These are phyloP conservation scores for Ilyonectria sp. DNA, from an alignment of 2,329 filamentous ascomycete genomes.

Conservation along the genomic window DNA sequence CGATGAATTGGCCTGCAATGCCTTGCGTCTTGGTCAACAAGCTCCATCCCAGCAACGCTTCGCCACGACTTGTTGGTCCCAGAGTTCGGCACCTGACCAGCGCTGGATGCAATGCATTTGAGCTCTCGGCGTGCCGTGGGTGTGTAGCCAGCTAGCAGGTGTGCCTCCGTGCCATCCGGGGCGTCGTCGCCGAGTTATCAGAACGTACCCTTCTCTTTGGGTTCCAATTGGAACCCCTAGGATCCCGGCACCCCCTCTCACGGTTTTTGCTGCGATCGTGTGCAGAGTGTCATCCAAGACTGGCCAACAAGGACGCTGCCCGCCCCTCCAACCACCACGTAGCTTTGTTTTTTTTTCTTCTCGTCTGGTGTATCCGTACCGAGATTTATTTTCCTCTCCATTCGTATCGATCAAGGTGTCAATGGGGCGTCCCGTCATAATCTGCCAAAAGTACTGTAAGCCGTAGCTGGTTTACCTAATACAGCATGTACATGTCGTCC, in stretches of 20 bases:
- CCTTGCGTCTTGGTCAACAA: slow-evolving; percentile 9
- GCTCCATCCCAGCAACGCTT: not conserved
- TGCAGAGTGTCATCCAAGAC: slow-evolving; percentile 28
- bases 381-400: slow-evolving; percentile 3
- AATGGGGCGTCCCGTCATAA: slow-evolving; percentile 13
- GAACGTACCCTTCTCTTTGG: slow-evolving; percentile 1
- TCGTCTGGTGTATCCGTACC: slow-evolving; percentile 3
- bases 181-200: not conserved
- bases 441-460: not conserved
- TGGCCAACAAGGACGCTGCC: slow-evolving; percentile 24
- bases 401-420: slow-evolving; percentile 6
- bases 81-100: slow-evolving; percentile 14
- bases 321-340: slow-evolving; percentile 18
- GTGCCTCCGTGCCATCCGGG: slow-evolving; percentile 9
- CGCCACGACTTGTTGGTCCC: not conserved
- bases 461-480: not conserved
- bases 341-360: slow-evolving; percentile 3
- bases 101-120: slow-evolving; percentile 7
- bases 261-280: slow-evolving; percentile 19
- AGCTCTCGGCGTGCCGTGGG: slow-evolving; percentile 1
- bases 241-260: slow-evolving; percentile 10
- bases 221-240: slow-evolving; percentile 15
- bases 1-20: not conserved
- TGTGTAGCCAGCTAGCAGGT: not conserved
- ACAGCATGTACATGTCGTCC: not conserved